Evolutionary conservation across 1,139 yeast genomes (phyloP).

Genomic region (Candida sp.): DNA sequence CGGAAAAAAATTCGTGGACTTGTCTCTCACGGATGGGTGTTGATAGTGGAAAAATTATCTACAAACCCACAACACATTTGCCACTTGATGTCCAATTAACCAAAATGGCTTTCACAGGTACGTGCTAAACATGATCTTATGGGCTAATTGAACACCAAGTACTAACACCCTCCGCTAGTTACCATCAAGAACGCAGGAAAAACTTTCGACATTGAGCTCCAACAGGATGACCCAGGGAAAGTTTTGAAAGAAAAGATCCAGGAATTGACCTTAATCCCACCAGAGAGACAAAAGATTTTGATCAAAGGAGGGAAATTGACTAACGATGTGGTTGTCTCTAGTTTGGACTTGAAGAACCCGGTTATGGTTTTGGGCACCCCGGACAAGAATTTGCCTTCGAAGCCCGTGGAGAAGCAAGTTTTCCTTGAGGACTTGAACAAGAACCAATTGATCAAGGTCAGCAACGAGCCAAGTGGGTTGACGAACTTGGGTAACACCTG

Average conservation of each 20-base stretch:
- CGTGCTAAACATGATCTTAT: not conserved
- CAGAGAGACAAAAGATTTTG: conserved; percentile 87
- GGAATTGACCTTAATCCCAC: conserved; percentile 79
- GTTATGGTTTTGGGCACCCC: conserved; percentile 96
- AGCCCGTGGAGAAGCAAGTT: conserved; percentile 58
- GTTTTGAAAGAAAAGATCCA: conserved; percentile 74
- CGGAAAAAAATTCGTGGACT: not conserved
- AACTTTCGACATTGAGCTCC: conserved; percentile 69
- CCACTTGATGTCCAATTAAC: not conserved
- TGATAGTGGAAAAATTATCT: conserved; percentile 2
- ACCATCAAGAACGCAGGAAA: conserved; percentile 88
- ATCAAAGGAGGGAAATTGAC: conserved; percentile 87
- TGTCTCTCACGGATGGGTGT: not conserved
- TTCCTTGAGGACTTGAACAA: conserved; percentile 74
- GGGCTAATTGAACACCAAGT: not conserved
- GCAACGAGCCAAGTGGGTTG: conserved; percentile 77
- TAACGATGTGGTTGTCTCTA: conserved; percentile 55
- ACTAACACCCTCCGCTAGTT: conserved; percentile 19
- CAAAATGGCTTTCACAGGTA: conserved; percentile 7
- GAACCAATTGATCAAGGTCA: conserved; percentile 40
- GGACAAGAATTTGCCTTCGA: conserved; percentile 64
- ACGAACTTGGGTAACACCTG: conserved; percentile 94
- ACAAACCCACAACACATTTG: not conserved
- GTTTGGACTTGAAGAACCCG: conserved; percentile 65
- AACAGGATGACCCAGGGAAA: conserved; percentile 60